Evolutionary conservation across 1,139 yeast genomes (phyloP), one percentile per base, ranked within the genome.

Genomic region (Meyerozyma athensensis): DNA sequence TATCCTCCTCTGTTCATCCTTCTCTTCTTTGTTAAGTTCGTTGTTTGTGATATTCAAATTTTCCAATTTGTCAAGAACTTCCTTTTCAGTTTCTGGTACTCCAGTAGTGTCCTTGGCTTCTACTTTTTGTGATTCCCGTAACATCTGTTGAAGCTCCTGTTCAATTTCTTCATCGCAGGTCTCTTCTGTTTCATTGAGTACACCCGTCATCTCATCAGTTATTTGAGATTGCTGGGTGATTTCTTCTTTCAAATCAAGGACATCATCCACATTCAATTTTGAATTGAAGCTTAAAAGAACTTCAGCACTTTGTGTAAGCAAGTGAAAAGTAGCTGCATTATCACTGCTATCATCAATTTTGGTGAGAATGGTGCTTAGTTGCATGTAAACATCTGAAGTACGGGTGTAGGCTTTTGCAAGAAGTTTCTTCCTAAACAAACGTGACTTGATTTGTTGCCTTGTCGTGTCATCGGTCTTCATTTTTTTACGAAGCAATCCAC

Each of bases 301-400:
- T 3, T 39, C 17, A 13, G 39, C 31, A 8, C 48, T 42, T 4
- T 33, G 33, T 19, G 37, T 28, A 34, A 46, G 32, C n/a, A 43
- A 36, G 8, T 40, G 32, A 19, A 33, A 35, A 12, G 41, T 23
- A 8, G 31, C 48, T 7, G 57, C 46, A 21, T 53, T 48, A 4
- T 40, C 26, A 18, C 52, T 50, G 1, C 63, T 46, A 3, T 50
- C 54, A 9, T 45, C 42, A 4, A 67, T 48, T 35, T 60, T 58
- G 9, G 21, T 24, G 24, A 44, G 26, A 4, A 46, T 22, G 22
- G 26, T 19, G 5, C 33, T 16, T 19, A 46, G 36, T 30, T 43
- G 39, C 7, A 19, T 19, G 16, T 33, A 26, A 7, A 38, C 35
- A 5, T 34, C 36, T 3, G 39, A 31, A 2, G 43, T 36, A 32